phyloP scores from a whole-genome alignment of 345 rosid genomes.

The Microcos paniculata region DNA sequence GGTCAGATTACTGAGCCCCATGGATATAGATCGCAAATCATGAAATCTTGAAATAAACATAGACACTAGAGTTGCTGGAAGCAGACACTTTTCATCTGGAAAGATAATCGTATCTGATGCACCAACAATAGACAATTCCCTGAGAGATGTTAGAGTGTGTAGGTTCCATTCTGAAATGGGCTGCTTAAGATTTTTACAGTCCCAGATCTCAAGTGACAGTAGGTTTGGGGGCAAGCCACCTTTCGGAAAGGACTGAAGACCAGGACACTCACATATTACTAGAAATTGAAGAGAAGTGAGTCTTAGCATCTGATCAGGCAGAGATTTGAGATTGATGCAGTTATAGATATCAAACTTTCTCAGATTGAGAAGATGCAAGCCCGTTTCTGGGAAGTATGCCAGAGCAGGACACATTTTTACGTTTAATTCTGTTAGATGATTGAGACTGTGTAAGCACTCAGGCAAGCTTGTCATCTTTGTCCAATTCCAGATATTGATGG shows the following conservation, averaged over 20 bases:
- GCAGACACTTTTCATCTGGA: constrained; percentile 9
- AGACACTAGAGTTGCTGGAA: constrained; percentile 14
- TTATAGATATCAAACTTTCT: neutral
- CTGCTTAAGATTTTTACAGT: constrained; percentile 13
- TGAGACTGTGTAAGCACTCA: neutral
- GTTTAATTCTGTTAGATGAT: constrained; percentile 14
- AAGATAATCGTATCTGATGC: constrained; percentile 5
- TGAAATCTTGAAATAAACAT: neutral
- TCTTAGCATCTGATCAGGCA: constrained; percentile 9
- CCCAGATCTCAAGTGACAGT: constrained; percentile 5
- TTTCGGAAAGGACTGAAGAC: constrained; percentile 16
- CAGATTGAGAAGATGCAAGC: constrained; percentile 17
- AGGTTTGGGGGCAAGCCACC: constrained; percentile 23
- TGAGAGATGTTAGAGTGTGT: constrained; percentile 18
- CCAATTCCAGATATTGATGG: neutral
- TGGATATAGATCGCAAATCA: constrained; percentile 11
- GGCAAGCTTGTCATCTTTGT: neutral
- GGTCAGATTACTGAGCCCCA: constrained; percentile 18
- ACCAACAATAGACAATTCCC: constrained; percentile 14
- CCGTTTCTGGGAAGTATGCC: constrained; percentile 20
- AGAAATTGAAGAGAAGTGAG: constrained; percentile 3
- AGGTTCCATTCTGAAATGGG: constrained; percentile 24
- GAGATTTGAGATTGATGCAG: constrained; percentile 13
- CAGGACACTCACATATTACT: constrained; percentile 3
- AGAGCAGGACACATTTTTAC: constrained; percentile 12